Evolutionary conservation across 2,329 filamentous ascomycete species (phyloP).

Genomic region (Aspergillus pseudonomiae): DNA sequence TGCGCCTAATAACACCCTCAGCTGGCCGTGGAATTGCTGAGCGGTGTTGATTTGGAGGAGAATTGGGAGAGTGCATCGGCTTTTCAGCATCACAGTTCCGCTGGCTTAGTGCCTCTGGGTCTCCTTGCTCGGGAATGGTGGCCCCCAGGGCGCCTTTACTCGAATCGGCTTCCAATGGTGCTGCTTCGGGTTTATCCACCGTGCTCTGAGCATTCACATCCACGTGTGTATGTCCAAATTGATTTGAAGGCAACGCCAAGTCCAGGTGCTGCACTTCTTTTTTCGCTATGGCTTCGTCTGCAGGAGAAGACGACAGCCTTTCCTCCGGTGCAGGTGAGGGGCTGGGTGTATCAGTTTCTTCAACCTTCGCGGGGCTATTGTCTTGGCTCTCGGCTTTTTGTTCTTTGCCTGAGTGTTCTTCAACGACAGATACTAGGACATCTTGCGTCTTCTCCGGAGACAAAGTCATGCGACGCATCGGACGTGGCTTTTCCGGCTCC

Average conservation of each 20-base stretch:
- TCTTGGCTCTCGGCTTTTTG: constrained; percentile 25
- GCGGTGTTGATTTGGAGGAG: constrained; percentile 30
- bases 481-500: constrained; percentile 33
- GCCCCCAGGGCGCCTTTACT: constrained; percentile 13
- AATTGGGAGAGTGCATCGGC: constrained; percentile 15
- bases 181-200: constrained; percentile 5
- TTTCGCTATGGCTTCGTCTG: constrained; percentile 39
- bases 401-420: constrained; percentile 58
- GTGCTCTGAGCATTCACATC: constrained; percentile 5
- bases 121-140: constrained; percentile 17
- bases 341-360: constrained; percentile 26
- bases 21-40: constrained; percentile 45
- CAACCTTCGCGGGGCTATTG: constrained; percentile 16
- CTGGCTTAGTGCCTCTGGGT: constrained; percentile 12
- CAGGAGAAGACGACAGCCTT: constrained; percentile 23
- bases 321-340: constrained; percentile 24
- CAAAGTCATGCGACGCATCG: constrained; percentile 49
- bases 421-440: constrained; percentile 66
- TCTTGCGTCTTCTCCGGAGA: constrained; percentile 66
- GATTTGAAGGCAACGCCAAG: constrained; percentile 51
- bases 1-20: constrained; percentile 41
- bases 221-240: constrained; percentile 26
- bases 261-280: constrained; percentile 65
- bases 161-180: constrained; percentile 10
- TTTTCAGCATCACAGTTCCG: constrained; percentile 19